Conservation (phyloP, 768 basidiomycete species). For the Boletus edulis region DNA sequence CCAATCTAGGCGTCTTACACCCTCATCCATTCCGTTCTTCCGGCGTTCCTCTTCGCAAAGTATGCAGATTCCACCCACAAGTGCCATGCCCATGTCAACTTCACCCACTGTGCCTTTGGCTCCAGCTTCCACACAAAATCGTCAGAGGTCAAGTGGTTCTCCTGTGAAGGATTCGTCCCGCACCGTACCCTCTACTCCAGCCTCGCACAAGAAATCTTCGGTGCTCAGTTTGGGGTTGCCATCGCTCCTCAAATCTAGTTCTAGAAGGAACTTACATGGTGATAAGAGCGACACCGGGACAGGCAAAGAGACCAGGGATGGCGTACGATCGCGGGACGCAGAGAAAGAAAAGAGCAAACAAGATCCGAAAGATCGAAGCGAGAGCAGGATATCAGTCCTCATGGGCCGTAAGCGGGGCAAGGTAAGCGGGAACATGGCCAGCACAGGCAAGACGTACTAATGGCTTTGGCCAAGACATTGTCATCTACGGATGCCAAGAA, state of each 20-base stretch:
- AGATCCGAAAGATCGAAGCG: slow-evolving; percentile 80
- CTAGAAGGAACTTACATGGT: slow-evolving; percentile 74
- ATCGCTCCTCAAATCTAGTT: slow-evolving; percentile 83
- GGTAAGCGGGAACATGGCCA: slow-evolving; percentile 44
- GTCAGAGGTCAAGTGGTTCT: slow-evolving; percentile 44
- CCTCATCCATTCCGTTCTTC: slow-evolving; percentile 93
- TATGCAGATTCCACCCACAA: slow-evolving; percentile 62
- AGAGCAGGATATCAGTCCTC: slow-evolving; percentile 83
- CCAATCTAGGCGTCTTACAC: slow-evolving; percentile 76
- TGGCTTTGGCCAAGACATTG: slow-evolving; percentile 54
- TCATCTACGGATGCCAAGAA: slow-evolving; percentile 83
- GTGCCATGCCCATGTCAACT: slow-evolving; percentile 38
- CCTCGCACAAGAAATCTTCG: slow-evolving; percentile 76
- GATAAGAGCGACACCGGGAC: slow-evolving; percentile 40
- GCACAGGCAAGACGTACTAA: slow-evolving; percentile 9
- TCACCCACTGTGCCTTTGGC: slow-evolving; percentile 55
- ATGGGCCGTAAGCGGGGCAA: slow-evolving; percentile 92
- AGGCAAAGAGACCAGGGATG: slow-evolving; percentile 56
- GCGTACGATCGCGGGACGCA: slow-evolving; percentile 37
- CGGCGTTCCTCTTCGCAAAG: slow-evolving; percentile 88
- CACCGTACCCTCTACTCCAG: slow-evolving; percentile 52
- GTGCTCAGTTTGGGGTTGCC: slow-evolving; percentile 79
- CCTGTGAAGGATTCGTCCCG: slow-evolving; percentile 54
- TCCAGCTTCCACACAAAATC: slow-evolving; percentile 39
- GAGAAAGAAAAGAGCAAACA: slow-evolving; percentile 63